phyloP scores from a whole-genome alignment of 768 basidiomycete species.

The Mycena albidolilacea region DNA sequence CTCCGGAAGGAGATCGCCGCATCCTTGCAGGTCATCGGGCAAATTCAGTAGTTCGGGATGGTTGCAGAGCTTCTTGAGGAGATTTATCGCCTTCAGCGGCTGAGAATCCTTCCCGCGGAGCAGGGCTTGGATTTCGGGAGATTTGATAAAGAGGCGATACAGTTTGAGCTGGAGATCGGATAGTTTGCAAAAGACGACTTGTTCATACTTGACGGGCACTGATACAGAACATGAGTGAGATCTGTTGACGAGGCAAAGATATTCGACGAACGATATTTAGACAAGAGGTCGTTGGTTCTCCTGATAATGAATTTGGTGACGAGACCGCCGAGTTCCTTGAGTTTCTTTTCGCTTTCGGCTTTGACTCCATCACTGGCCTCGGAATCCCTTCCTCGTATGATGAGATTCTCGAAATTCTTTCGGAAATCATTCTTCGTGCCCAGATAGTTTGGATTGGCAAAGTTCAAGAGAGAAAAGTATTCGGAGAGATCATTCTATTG shows the following conservation, averaged over 20 bases:
- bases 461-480: conserved; percentile 94
- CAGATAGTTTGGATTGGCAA: conserved; percentile 92
- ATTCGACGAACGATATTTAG: conserved; percentile 86
- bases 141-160: conserved; percentile 92
- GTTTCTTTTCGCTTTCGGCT: conserved; percentile 88
- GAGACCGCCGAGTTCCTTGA: conserved; percentile 89
- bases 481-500: conserved; percentile 91
- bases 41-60: conserved; percentile 93
- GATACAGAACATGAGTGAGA: conserved; percentile 28
- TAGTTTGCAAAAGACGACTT: conserved; percentile 93
- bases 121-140: conserved; percentile 92
- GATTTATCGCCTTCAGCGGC: conserved; percentile 96
- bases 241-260: conserved; percentile 15
- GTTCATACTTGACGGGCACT: conserved; percentile 99
- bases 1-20: conserved; percentile 84
- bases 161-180: conserved; percentile 88
- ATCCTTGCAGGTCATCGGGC: conserved; percentile 87
- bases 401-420: conserved; percentile 94
- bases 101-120: conserved; percentile 91
- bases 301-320: conserved; percentile 97
- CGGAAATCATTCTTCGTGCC: conserved; percentile 92
- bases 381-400: conserved; percentile 92
- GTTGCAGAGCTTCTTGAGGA: conserved; percentile 96
- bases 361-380: conserved; percentile 86
- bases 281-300: conserved; percentile 92